A percentile compares a stretch with the other conserved stretches of the same genome.
These are phyloP conservation scores for Colletotrichum zoysiae DNA, from an alignment of 2,329 filamentous ascomycete genomes.

Conservation along the genomic window DNA sequence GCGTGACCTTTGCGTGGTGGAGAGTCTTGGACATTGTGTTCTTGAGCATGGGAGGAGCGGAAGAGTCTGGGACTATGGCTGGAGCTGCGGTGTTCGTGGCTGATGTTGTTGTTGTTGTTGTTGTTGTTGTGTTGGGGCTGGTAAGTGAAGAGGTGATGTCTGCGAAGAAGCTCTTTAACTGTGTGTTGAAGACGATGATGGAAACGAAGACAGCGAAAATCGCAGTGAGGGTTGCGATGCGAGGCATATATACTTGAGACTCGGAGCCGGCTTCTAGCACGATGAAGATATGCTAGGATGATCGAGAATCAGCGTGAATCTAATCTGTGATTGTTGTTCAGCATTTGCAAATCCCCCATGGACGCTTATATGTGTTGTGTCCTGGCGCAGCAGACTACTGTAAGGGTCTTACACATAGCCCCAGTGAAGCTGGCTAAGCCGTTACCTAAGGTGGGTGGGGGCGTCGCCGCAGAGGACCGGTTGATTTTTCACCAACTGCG, in stretches of 20 bases:
- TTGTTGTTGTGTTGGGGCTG: conserved; percentile 42
- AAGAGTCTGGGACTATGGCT: conserved; percentile 29
- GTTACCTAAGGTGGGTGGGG: conserved; percentile 29
- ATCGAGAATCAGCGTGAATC: conserved; percentile 38
- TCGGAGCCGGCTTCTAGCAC: neutral
- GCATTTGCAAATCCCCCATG: conserved; percentile 41
- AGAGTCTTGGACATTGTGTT: conserved; percentile 73
- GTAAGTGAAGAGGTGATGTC: conserved; percentile 44
- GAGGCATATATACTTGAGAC: conserved; percentile 55
- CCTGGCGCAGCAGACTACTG: conserved; percentile 7
- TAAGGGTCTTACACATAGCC: conserved; percentile 38
- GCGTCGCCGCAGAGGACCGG: conserved; percentile 8
- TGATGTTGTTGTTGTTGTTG: no score
- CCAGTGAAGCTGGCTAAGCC: conserved; percentile 34
- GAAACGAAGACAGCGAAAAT: conserved; percentile 55
- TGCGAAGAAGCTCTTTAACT: conserved; percentile 45
- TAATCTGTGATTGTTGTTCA: conserved; percentile 32
- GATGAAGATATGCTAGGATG: conserved; percentile 19
- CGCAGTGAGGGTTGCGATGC: conserved; percentile 49
- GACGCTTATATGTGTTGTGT: conserved; percentile 32
- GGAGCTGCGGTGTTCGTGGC: conserved; percentile 35
- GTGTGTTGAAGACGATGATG: conserved; percentile 51
- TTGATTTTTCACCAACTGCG: conserved; percentile 14
- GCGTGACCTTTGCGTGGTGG: conserved; percentile 77
- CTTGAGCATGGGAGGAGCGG: conserved; percentile 50